Conservation (phyloP, 257 asterid species). For the Nicotiana knightiana region DNA sequence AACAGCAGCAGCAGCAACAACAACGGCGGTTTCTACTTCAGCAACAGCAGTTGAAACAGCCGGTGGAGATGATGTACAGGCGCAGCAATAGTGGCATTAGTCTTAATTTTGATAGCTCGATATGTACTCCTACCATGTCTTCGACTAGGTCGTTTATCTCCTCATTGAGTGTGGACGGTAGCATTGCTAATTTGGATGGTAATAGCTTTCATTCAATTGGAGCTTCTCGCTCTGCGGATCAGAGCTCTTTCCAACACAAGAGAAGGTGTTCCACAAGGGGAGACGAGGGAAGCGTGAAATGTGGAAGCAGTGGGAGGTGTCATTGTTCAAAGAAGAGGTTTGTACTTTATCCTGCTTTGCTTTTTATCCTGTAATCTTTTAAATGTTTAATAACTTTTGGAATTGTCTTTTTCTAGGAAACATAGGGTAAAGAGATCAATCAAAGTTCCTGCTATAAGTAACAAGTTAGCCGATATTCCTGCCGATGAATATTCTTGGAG, state of each 20-base stretch:
- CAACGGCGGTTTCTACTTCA: conserved; percentile 2
- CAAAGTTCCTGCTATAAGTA: conserved; percentile 70
- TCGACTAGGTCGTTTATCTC: conserved; percentile 78
- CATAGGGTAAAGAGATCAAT: conserved; percentile 62
- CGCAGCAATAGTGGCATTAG: conserved; percentile 69
- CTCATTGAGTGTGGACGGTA: conserved; percentile 79
- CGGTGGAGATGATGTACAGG: conserved; percentile 44
- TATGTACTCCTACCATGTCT: conserved; percentile 80
- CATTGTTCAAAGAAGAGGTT: conserved; percentile 97
- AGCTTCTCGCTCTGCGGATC: conserved; percentile 67
- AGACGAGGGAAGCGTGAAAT: conserved; percentile 80
- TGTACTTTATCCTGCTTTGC: conserved; percentile 1
- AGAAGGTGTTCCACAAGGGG: conserved; percentile 68
- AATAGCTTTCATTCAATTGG: conserved; percentile 58
- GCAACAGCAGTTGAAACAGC: conserved; percentile 60
- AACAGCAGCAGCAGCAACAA: conserved; percentile 31
- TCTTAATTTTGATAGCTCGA: conserved; percentile 72
- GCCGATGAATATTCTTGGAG: conserved; percentile 77
- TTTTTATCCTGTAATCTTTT: neutral
- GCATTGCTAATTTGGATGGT: conserved; percentile 68
- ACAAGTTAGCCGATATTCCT: conserved; percentile 71
- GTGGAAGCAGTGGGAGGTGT: conserved; percentile 79
- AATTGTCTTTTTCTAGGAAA: conserved; percentile 33
- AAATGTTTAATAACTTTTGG: neutral
- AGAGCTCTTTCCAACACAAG: conserved; percentile 56